Percentiles rank a stretch among this genome's conserved stretches.
Conservation (phyloP, 805 yeast genomes). For the Kodamaea fukazawae region DNA sequence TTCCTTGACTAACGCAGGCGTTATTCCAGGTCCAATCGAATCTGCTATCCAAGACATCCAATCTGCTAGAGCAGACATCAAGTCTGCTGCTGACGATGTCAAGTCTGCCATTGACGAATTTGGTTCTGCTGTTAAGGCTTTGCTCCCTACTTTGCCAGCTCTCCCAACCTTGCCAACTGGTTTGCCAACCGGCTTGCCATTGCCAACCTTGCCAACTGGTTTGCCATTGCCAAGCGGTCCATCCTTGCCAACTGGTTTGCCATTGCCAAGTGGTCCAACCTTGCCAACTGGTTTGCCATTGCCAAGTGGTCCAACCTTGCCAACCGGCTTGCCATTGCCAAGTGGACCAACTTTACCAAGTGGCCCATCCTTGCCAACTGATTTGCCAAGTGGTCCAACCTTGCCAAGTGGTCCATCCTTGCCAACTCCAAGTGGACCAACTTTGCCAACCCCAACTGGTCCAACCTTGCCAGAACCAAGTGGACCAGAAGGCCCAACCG, state of each 20-base stretch:
- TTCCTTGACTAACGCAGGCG: not conserved
- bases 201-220: no score
- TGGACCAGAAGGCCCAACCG: no score
- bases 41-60: constrained; percentile 1
- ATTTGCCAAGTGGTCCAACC: not conserved
- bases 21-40: constrained; percentile 1
- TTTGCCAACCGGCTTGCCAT: not conserved
- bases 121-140: not conserved
- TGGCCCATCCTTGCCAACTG: not conserved
- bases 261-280: not conserved
- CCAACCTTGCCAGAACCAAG: no score
- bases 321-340: not conserved
- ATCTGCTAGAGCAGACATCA: not conserved
- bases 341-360: constrained; percentile 3
- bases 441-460: not conserved
- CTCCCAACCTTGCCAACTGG: not conserved
- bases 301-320: not conserved
- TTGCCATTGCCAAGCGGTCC: not conserved
- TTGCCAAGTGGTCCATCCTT: constrained; percentile 1
- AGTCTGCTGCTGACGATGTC: no score
- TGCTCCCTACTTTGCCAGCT: no score
- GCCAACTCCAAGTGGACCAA: no score
- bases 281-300: not conserved
- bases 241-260: no score
- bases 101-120: not conserved